A percentile compares a stretch with the other conserved stretches of the same genome.
Evolutionary conservation across 1,139 yeast genomes (phyloP).

Genomic region (Hyphopichia pseudoburtonii): DNA sequence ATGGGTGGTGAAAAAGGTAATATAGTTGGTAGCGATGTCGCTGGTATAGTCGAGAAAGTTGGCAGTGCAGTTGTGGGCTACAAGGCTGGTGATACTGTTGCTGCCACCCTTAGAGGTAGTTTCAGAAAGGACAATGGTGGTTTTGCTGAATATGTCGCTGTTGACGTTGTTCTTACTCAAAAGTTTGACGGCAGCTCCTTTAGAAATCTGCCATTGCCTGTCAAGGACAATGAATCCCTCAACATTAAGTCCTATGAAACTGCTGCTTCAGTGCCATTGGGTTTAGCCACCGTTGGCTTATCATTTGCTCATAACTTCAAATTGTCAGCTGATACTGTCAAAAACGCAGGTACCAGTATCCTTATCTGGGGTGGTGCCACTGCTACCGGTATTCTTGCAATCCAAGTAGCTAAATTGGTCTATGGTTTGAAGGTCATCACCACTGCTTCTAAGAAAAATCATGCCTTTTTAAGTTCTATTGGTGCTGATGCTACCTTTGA

Average conservation of each 20-base stretch:
- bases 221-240: conserved; percentile 27
- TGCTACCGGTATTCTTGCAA: conserved; percentile 56
- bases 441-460: conserved; percentile 50
- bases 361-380: conserved; percentile 67
- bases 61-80: conserved; percentile 54
- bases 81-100: conserved; percentile 47
- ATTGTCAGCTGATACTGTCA: conserved; percentile 9
- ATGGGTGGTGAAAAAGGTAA: not conserved
- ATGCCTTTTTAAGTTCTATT: conserved; percentile 36
- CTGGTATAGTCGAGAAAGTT: conserved; percentile 57
- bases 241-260: conserved; percentile 53
- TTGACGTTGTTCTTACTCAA: conserved; percentile 34
- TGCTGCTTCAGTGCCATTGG: conserved; percentile 59
- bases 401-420: conserved; percentile 52
- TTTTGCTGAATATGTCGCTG: conserved; percentile 56
- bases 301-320: conserved; percentile 24
- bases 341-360: conserved; percentile 18
- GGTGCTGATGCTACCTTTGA: conserved; percentile 67
- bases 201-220: conserved; percentile 11
- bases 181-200: conserved; percentile 20
- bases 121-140: conserved; percentile 47
- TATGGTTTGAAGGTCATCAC: conserved; percentile 56
- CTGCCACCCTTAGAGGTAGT: conserved; percentile 26
- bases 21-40: conserved; percentile 57
- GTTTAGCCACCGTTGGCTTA: conserved; percentile 47